phyloP scores from a whole-genome alignment of 331 rosid genomes.

The Malus hybrid region DNA sequence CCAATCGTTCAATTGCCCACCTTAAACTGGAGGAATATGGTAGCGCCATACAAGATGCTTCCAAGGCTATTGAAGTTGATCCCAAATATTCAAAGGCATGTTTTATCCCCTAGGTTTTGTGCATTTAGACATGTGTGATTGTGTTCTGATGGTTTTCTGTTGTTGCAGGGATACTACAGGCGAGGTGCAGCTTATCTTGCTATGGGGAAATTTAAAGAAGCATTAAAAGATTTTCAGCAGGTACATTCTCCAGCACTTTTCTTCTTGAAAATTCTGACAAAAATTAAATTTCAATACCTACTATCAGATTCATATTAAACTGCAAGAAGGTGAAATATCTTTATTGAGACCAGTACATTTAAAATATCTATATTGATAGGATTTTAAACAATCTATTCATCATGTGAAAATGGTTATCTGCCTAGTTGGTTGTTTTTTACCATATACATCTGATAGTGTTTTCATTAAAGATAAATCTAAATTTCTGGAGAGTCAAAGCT shows the following conservation, averaged over 20 bases:
- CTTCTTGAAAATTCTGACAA: background rate
- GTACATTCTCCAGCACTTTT: conserved; percentile 25
- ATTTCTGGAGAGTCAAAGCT: background rate
- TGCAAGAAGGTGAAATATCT: background rate
- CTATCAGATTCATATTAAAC: background rate
- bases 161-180: conserved; percentile 83
- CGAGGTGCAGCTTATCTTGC: conserved; percentile 94
- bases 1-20: conserved; percentile 96
- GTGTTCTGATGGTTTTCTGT: conserved; percentile 21
- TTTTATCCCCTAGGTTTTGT: conserved; percentile 4
- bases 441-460: background rate
- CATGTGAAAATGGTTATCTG: background rate
- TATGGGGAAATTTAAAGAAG: conserved; percentile 96
- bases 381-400: background rate
- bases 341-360: background rate
- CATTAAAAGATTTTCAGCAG: conserved; percentile 97
- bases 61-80: conserved; percentile 80
- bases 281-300: background rate
- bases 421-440: background rate
- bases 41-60: conserved; percentile 94
- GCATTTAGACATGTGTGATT: background rate
- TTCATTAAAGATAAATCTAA: background rate
- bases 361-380: background rate
- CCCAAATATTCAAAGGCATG: conserved; percentile 91
- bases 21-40: conserved; percentile 90